These are phyloP conservation scores for Gossypium herbaceum DNA, from an alignment of 345 rosid species.

Conservation along the genomic window DNA sequence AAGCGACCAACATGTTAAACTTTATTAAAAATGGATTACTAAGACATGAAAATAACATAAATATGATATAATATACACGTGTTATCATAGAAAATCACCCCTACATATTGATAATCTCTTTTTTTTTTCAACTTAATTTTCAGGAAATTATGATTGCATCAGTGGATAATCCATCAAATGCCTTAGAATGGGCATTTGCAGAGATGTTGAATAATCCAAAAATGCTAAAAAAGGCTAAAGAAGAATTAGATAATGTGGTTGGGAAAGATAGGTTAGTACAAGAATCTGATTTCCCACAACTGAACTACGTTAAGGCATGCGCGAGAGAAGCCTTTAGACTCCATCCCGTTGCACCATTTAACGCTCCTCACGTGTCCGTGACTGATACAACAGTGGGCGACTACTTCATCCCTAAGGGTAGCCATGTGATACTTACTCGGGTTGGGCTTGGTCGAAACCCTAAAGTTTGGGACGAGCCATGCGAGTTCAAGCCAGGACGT, in stretches of 20 bases:
- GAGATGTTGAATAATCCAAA: slow-evolving; percentile 32
- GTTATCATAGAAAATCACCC: no score
- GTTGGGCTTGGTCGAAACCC: slow-evolving; percentile 28
- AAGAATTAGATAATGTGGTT: slow-evolving; percentile 27
- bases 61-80: no score
- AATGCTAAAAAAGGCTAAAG: slow-evolving; percentile 11
- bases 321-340: slow-evolving; percentile 30
- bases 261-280: slow-evolving; percentile 31
- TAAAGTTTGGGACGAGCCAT: slow-evolving; percentile 25
- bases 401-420: slow-evolving; percentile 27
- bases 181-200: no score
- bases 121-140: background rate
- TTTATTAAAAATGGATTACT: no score
- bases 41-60: no score
- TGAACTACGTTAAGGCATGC: slow-evolving; percentile 23
- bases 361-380: slow-evolving; percentile 20
- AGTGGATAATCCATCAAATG: background rate
- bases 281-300: slow-evolving; percentile 24
- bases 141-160: slow-evolving; percentile 28
- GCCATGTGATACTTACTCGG: slow-evolving; percentile 22
- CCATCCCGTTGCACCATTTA: slow-evolving; percentile 23
- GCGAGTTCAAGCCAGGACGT: slow-evolving; percentile 27
- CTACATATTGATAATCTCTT: no score
- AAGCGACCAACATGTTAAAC: no score
- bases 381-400: slow-evolving; percentile 1